Evolutionary conservation across 1,284 basidiomycete species (phyloP), one percentile per base, ranked within the genome.

Genomic region (Cutaneotrichosporon sp.): DNA sequence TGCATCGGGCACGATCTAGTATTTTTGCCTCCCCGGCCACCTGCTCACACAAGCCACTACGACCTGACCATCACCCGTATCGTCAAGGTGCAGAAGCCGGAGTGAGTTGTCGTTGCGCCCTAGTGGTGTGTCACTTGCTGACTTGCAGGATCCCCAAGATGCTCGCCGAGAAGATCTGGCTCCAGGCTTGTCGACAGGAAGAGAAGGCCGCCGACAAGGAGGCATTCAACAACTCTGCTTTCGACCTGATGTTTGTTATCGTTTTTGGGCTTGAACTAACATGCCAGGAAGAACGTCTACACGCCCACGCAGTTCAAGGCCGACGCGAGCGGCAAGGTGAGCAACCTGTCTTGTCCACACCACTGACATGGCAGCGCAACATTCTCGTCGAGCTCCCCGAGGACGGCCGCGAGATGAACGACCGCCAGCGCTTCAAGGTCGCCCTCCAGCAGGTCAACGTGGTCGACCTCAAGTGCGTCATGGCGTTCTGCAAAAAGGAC

Each of bases 371-470:
- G 21, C 48, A 72, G 71, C 52, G 52, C 34, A 64, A 71, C 43
- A 44, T 70, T 49, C 59, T 59, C 26, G 61, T 76, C 35, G 56
- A 63, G n/a, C 65, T 76, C 17, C 61, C 62, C 18, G 70, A 73
- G 50, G 64, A 66, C 30, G 70, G 67, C 26, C 59, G 62, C 23
- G 61, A 67, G 18, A 54, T 57, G 8, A 62, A 69, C 42, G 69
- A 72, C 48, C 59, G 55, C 20, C 60, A 65, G 5, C 63, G 70
- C 14, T 76, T 73, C 62, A 73, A 70, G 55, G 60, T 70, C 15
- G 51, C 60, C 21, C 63, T 76, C 43, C 63, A 70, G 46, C 56
- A 49, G 18, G 69, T 64, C 20, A 61, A 63, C 38, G 50, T 42
- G 38, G 55, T 74, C 36, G 72, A 74, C 48, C 60, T 76, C 2